Evolutionary conservation across 2,329 filamentous ascomycete species (phyloP).

Genomic region (Botrytis sinoallii): DNA sequence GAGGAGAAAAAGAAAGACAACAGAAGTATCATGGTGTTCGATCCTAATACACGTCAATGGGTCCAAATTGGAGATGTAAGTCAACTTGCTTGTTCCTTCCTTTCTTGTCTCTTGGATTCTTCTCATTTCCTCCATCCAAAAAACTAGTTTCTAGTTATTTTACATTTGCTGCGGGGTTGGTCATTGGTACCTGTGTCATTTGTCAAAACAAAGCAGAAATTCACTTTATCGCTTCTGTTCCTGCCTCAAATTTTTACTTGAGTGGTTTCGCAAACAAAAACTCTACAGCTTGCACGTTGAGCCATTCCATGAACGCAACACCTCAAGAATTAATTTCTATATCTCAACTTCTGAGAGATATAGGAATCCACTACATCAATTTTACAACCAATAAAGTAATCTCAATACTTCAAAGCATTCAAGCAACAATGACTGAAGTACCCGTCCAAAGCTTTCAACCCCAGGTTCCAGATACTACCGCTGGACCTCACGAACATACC

Average conservation of each 20-base stretch:
- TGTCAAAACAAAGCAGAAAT: neutral
- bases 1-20: conserved; percentile 26
- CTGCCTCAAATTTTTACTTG: neutral
- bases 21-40: conserved; percentile 22
- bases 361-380: neutral
- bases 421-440: conserved; percentile 41
- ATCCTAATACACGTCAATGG: conserved; percentile 24
- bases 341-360: neutral
- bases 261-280: neutral
- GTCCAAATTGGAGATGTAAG: conserved; percentile 25
- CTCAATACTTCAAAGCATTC: neutral
- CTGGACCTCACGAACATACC: conserved; percentile 53
- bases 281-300: neutral
- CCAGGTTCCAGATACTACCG: conserved; percentile 55
- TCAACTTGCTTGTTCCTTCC: conserved; percentile 3
- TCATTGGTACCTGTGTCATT: neutral
- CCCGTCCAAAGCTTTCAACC: conserved; percentile 55
- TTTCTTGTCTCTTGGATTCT: neutral
- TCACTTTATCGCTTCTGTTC: neutral
- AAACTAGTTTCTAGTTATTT: neutral
- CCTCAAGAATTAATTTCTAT: neutral
- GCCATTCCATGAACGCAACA: neutral
- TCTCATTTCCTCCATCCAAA: neutral
- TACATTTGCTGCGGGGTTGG: neutral
- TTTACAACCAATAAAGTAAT: neutral